Evolutionary conservation across 768 basidiomycete genomes (phyloP).

Genomic region (Amanita phalloides): DNA sequence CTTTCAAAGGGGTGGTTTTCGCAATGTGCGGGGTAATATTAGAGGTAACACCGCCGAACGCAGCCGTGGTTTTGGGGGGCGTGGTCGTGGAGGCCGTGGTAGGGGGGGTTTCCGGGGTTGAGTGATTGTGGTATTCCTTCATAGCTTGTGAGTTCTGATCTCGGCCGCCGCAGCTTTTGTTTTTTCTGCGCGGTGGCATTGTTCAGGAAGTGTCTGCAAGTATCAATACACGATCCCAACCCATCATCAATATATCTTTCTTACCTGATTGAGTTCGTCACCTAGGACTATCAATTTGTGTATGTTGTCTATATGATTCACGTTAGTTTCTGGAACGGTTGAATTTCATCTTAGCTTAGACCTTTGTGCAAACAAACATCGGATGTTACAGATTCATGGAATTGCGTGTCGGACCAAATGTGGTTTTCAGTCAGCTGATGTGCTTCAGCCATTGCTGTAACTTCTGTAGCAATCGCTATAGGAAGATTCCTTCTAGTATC

Average conservation of each 20-base stretch:
- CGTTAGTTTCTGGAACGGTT: neutral
- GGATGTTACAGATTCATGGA: constrained; percentile 14
- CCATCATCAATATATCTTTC: constrained; percentile 1
- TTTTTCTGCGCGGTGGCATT: constrained; percentile 39
- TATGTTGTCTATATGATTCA: neutral
- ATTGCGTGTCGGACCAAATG: constrained; percentile 7
- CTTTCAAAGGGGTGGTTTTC: constrained; percentile 31
- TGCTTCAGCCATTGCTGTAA: constrained; percentile 20
- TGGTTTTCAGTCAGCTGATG: constrained; percentile 20
- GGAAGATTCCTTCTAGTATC: constrained; percentile 58
- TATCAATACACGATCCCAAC: neutral
- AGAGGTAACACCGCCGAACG: constrained; percentile 28
- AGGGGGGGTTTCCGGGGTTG: constrained; percentile 39
- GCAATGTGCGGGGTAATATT: constrained; percentile 29
- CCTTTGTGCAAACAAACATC: neutral
- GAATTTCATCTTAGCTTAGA: neutral
- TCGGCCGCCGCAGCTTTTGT: constrained; percentile 35
- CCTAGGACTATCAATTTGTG: neutral
- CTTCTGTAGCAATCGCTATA: constrained; percentile 29
- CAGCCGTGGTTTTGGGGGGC: constrained; percentile 24
- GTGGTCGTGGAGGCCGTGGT: constrained; percentile 19
- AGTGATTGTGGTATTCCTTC: constrained; percentile 18
- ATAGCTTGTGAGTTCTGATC: constrained; percentile 39
- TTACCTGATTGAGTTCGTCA: constrained; percentile 5
- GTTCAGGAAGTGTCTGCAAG: constrained; percentile 32